A percentile compares a stretch with the other conserved stretches of the same genome.
phyloP scores from a whole-genome alignment of 306 rosid species.

The Gleditsia sinensis region DNA sequence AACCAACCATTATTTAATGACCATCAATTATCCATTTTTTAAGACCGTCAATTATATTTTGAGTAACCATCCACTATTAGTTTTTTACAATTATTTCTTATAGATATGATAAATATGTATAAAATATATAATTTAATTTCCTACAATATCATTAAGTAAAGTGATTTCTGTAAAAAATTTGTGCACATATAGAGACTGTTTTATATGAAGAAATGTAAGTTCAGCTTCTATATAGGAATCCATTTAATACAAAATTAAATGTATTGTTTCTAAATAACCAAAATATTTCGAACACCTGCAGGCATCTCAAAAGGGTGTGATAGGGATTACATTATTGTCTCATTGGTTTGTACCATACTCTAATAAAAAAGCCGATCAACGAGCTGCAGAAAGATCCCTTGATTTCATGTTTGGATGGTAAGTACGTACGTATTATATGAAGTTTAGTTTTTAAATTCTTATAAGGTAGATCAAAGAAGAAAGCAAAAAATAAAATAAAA shows the following conservation, averaged over 20 bases:
- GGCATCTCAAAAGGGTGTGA: conserved; percentile 32
- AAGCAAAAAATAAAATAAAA: not conserved
- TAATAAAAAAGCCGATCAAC: not conserved
- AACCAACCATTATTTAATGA: no score
- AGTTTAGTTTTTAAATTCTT: no score
- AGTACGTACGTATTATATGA: not conserved
- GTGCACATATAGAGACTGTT: no score
- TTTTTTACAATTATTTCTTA: no score
- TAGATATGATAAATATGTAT: no score
- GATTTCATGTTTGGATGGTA: conserved; percentile 44
- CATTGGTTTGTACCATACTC: conserved; percentile 33
- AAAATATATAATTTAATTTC: no score
- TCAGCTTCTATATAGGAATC: not conserved
- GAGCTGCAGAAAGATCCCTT: conserved; percentile 30
- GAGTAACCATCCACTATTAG: no score
- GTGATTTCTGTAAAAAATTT: not conserved
- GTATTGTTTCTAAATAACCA: not conserved
- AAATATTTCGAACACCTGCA: not conserved
- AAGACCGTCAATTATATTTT: no score
- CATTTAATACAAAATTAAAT: no score
- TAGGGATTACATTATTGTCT: conserved; percentile 32
- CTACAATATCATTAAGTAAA: no score
- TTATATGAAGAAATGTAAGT: not conserved
- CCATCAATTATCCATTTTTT: no score
- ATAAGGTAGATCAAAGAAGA: not conserved